Evolutionary conservation across 106 monocot genomes (phyloP).

Genomic region (Platanthera guangdongensis): DNA sequence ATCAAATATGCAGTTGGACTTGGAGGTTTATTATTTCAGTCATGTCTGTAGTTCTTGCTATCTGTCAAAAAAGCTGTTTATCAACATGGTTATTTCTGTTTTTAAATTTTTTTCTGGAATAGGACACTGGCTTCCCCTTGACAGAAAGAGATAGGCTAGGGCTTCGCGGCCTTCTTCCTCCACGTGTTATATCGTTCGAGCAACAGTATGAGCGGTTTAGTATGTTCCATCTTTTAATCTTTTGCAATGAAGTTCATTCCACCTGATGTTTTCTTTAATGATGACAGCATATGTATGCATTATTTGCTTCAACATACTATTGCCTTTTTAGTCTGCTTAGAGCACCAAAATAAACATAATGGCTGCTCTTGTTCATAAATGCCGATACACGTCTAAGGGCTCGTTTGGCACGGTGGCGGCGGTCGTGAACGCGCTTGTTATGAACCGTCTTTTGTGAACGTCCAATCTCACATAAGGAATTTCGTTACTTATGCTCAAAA

Average conservation of each 20-base stretch:
- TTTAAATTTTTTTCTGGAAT: not conserved
- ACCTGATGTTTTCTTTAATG: not conserved
- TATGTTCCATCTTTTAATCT: slow-evolving; percentile 25
- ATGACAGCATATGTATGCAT: not conserved
- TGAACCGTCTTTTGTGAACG: too few species aligned
- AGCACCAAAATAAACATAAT: not conserved
- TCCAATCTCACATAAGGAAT: too few species aligned
- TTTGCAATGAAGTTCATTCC: not conserved
- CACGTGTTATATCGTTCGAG: slow-evolving; percentile 92
- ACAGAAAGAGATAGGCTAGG: slow-evolving; percentile 97
- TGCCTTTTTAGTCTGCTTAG: not conserved
- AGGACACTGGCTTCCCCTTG: slow-evolving; percentile 99
- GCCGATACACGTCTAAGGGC: too few species aligned
- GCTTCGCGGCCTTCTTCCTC: slow-evolving; percentile 88
- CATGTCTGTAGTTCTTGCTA: not conserved
- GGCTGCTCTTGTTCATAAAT: not conserved
- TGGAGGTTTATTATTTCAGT: not conserved
- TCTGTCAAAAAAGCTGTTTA: not conserved
- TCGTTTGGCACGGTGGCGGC: too few species aligned
- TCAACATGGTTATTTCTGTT: not conserved
- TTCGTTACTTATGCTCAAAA: too few species aligned
- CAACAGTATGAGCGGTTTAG: slow-evolving; percentile 97
- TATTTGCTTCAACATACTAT: not conserved
- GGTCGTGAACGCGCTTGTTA: too few species aligned
- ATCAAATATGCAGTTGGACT: not conserved